Conservation (phyloP, 768 basidiomycete species). For the Asterophora parasitica region DNA sequence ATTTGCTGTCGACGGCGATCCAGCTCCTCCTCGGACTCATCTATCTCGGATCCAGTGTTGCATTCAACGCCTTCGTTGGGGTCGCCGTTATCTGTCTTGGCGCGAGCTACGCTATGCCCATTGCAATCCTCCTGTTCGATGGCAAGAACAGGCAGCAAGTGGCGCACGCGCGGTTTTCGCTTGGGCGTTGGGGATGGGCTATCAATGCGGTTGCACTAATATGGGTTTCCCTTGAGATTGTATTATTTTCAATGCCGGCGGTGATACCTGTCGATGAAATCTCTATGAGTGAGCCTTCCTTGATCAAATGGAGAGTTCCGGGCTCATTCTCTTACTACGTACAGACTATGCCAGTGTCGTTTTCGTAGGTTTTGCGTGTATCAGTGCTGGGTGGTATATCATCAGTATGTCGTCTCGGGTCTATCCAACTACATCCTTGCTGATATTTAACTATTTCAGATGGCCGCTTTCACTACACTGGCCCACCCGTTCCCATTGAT, state of each 20-base stretch:
- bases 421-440: too few relatives aligned
- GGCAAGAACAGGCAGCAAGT: constrained; percentile 39
- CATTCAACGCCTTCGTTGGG: constrained; percentile 47
- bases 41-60: constrained; percentile 15
- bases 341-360: constrained; percentile 66
- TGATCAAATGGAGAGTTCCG: too few relatives aligned
- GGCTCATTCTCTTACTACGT: neutral
- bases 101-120: constrained; percentile 59
- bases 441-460: too few relatives aligned
- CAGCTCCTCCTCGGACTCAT: constrained; percentile 25
- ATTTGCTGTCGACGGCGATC: constrained; percentile 52
- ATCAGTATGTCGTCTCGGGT: constrained; percentile 54
- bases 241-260: constrained; percentile 67
- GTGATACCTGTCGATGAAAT: constrained; percentile 47
- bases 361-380: constrained; percentile 54
- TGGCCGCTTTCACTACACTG: constrained; percentile 38
- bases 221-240: constrained; percentile 60
- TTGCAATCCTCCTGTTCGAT: constrained; percentile 42
- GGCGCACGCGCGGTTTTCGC: constrained; percentile 43
- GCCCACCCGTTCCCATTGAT: constrained; percentile 32
- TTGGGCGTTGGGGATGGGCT: constrained; percentile 40
- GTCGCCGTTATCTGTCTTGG: constrained; percentile 64
- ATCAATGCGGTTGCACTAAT: constrained; percentile 50
- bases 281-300: constrained; percentile 38
- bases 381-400: constrained; percentile 59